phyloP scores from a whole-genome alignment of 176 grass and related monocot genomes.

The Carex myosuroides region DNA sequence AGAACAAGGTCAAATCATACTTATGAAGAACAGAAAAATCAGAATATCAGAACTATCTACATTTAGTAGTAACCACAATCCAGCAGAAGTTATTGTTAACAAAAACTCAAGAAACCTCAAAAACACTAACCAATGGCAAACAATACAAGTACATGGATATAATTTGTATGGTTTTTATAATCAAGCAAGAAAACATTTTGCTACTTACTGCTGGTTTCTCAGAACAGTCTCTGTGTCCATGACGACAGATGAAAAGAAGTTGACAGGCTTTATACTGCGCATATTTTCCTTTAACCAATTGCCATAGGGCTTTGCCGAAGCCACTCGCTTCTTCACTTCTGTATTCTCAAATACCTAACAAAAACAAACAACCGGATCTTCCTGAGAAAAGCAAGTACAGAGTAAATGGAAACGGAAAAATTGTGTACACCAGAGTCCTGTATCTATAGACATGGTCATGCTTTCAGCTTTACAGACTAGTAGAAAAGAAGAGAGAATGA shows the following conservation, averaged over 20 bases:
- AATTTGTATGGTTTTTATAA: neutral
- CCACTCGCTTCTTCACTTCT: slow-evolving; percentile 86
- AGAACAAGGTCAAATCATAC: neutral
- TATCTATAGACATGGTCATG: slow-evolving; percentile 14
- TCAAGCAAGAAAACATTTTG: neutral
- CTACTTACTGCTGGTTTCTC: slow-evolving; percentile 94
- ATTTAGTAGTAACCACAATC: neutral
- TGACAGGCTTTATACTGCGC: slow-evolving; percentile 80
- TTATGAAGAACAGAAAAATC: neutral
- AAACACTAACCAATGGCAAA: neutral
- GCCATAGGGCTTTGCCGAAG: slow-evolving; percentile 59
- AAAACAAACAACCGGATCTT: slow-evolving; percentile 14
- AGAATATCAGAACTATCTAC: neutral
- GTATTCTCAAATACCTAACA: slow-evolving; percentile 93
- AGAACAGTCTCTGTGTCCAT: slow-evolving; percentile 83
- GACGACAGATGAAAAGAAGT: slow-evolving; percentile 70
- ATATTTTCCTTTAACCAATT: slow-evolving; percentile 75
- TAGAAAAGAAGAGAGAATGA: slow-evolving; percentile 12
- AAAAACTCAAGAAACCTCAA: neutral
- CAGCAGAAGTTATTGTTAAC: neutral
- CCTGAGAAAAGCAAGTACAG: neutral
- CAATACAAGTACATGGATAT: neutral
- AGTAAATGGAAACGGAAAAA: slow-evolving; percentile 3
- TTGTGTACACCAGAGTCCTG: neutral
- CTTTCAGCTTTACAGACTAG: slow-evolving; percentile 14